phyloP scores from a whole-genome alignment of 2,329 filamentous ascomycete genomes.

The Penicillium sp. region DNA sequence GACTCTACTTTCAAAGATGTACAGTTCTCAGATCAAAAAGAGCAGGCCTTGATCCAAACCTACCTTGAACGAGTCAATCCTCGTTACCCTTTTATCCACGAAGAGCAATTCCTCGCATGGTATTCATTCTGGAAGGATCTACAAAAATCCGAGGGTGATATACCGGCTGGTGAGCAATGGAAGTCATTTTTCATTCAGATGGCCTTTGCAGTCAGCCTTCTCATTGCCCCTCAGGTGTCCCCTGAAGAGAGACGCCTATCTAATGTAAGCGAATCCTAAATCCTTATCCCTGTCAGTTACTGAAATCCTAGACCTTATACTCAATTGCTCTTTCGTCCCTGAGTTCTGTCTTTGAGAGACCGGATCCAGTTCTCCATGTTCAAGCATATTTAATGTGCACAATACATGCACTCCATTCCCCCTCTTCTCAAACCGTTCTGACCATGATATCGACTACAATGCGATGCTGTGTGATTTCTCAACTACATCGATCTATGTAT shows the following conservation, averaged over 20 bases:
- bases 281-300: neutral
- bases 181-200: slow-evolving; percentile 16
- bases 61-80: slow-evolving; percentile 19
- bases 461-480: slow-evolving; percentile 14
- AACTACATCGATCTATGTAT: slow-evolving; percentile 11
- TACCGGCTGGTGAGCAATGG: slow-evolving; percentile 6
- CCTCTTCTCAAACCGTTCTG: slow-evolving; percentile 16
- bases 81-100: slow-evolving; percentile 17
- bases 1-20: neutral
- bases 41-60: slow-evolving; percentile 1
- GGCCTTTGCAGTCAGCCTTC: slow-evolving; percentile 3
- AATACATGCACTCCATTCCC: slow-evolving; percentile 17
- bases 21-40: slow-evolving; percentile 5
- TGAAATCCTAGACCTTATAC: slow-evolving; percentile 8
- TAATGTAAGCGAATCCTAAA: neutral
- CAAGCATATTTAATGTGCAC: slow-evolving; percentile 18
- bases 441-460: slow-evolving; percentile 16
- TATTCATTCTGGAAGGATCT: slow-evolving; percentile 14
- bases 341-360: slow-evolving; percentile 3
- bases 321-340: slow-evolving; percentile 9
- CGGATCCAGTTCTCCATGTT: slow-evolving; percentile 10
- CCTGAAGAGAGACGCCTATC: neutral
- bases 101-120: slow-evolving; percentile 11
- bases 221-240: neutral
- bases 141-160: neutral